Conservation (phyloP, 2,329 filamentous ascomycete species). For the Cercospora janseana region DNA sequence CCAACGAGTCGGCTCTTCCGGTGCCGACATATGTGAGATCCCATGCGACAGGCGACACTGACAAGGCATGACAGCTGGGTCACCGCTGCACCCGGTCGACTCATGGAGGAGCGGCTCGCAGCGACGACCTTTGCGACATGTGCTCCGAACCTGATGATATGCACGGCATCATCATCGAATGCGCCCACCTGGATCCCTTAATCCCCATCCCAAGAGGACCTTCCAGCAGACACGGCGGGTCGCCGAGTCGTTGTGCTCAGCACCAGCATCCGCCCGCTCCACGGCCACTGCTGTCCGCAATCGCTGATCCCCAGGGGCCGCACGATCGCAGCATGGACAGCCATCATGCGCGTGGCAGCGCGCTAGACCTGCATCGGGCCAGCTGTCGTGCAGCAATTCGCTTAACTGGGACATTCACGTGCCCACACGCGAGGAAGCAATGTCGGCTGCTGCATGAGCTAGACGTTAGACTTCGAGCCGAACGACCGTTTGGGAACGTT, state of each 20-base stretch:
- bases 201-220: neutral
- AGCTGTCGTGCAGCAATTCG: neutral
- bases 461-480: constrained; percentile 5
- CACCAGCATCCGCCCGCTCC: constrained; percentile 1
- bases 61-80: neutral
- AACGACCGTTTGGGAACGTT: constrained; percentile 4
- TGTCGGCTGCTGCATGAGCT: constrained; percentile 2
- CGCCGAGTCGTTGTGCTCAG: neutral
- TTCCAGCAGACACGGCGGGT: neutral
- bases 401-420: constrained; percentile 8
- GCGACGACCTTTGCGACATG: neutral
- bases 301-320: neutral
- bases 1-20: constrained; percentile 2
- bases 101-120: neutral
- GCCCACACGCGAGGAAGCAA: constrained; percentile 7
- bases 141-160: neutral
- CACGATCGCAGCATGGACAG: neutral
- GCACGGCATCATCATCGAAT: constrained; percentile 2
- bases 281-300: neutral
- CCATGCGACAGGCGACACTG: too few species aligned
- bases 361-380: neutral
- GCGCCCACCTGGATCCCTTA: neutral
- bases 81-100: neutral
- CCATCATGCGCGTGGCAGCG: neutral
- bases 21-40: neutral